A percentile compares a stretch with the other conserved stretches of the same genome.
These are phyloP conservation scores for Xylaria acuta DNA, from an alignment of 495 filamentous ascomycete species.

Conservation along the genomic window DNA sequence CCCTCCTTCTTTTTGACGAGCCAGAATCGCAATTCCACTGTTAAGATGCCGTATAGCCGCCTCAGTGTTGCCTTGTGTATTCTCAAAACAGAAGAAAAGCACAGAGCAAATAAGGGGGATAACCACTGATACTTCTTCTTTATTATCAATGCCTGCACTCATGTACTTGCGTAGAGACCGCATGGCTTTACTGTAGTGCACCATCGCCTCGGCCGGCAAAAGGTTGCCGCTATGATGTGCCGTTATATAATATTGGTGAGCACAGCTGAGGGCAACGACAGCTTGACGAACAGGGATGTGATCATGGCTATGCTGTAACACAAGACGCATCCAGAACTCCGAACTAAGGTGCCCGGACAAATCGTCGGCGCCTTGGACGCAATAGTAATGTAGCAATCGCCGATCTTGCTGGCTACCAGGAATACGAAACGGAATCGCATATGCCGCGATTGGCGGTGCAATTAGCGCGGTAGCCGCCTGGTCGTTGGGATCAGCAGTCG, in stretches of 20 bases:
- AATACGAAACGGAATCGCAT: slow-evolving; percentile 46
- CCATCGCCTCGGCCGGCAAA: neutral
- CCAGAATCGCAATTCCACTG: slow-evolving; percentile 35
- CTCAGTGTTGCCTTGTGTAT: slow-evolving; percentile 34
- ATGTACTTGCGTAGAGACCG: slow-evolving; percentile 25
- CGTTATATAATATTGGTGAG: slow-evolving; percentile 34
- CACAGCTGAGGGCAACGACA: slow-evolving; percentile 47
- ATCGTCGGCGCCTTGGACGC: slow-evolving; percentile 37
- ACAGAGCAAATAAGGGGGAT: slow-evolving; percentile 43
- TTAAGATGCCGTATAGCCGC: slow-evolving; percentile 42
- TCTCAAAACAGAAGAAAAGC: slow-evolving; percentile 44
- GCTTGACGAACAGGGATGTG: slow-evolving; percentile 51
- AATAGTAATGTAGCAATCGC: slow-evolving; percentile 49
- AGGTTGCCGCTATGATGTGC: neutral
- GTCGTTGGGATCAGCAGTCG: neutral
- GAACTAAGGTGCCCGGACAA: slow-evolving; percentile 50
- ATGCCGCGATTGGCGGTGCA: slow-evolving; percentile 32
- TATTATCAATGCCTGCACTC: slow-evolving; percentile 10
- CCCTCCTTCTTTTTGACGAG: slow-evolving; percentile 23
- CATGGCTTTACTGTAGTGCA: slow-evolving; percentile 28
- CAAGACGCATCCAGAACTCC: slow-evolving; percentile 48
- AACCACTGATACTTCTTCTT: slow-evolving; percentile 31
- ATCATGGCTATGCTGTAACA: slow-evolving; percentile 47
- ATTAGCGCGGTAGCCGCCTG: neutral
- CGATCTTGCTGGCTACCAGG: slow-evolving; percentile 41